Percentiles rank a stretch among this genome's conserved stretches.
These are phyloP conservation scores for Collybia sordida DNA, from an alignment of 768 basidiomycete species.

Conservation along the genomic window DNA sequence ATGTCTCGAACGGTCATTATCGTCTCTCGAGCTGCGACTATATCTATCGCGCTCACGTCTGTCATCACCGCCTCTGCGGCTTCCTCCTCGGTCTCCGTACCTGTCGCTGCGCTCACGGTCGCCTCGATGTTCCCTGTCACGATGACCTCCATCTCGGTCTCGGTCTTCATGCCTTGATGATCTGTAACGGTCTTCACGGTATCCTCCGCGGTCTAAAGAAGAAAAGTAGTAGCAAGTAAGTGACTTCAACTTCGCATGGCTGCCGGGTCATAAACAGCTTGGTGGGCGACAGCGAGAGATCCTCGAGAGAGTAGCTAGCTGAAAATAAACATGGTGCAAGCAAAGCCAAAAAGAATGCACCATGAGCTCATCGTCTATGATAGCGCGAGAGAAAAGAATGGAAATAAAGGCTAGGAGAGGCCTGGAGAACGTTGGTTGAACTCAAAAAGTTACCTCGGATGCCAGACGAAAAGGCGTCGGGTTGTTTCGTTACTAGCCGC, in stretches of 20 bases:
- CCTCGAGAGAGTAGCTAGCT: conserved; percentile 62
- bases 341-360: conserved; percentile 46
- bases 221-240: conserved; percentile 51
- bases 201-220: conserved; percentile 52
- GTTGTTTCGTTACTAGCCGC: conserved; percentile 14
- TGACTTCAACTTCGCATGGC: conserved; percentile 33
- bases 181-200: conserved; percentile 69
- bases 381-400: conserved; percentile 33
- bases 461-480: conserved; percentile 11
- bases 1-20: conserved; percentile 44
- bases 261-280: conserved; percentile 39
- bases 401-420: conserved; percentile 8
- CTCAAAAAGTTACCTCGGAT: conserved; percentile 24
- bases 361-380: conserved; percentile 59
- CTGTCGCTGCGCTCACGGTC: conserved; percentile 43
- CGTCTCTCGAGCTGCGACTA: conserved; percentile 41
- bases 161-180: conserved; percentile 65
- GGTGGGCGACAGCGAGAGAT: conserved; percentile 35
- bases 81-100: conserved; percentile 30
- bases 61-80: conserved; percentile 46
- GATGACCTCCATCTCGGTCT: conserved; percentile 44
- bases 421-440: conserved; percentile 6
- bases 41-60: conserved; percentile 53
- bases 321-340: conserved; percentile 58
- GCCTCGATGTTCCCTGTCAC: conserved; percentile 48